Evolutionary conservation across 768 basidiomycete species (phyloP).

Genomic region (Pleurotus ostreatus): DNA sequence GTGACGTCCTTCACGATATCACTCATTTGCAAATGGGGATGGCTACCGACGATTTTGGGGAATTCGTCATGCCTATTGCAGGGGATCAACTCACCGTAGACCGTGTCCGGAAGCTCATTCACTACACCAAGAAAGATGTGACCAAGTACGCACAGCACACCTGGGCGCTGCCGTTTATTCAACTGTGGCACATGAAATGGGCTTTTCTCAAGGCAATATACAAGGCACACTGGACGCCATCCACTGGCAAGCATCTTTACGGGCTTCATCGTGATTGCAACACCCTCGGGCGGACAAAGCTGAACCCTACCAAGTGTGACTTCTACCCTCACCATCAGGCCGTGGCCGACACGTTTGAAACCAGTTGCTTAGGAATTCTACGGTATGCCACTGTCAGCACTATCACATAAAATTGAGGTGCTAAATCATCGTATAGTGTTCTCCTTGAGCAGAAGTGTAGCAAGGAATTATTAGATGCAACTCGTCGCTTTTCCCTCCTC

Average conservation of each 20-base stretch:
- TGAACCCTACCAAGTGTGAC: slow-evolving; percentile 13
- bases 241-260: not conserved
- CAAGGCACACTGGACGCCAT: slow-evolving; percentile 10
- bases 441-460: too few relatives aligned
- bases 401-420: too few relatives aligned
- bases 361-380: slow-evolving; percentile 2
- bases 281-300: slow-evolving; percentile 6
- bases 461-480: too few relatives aligned
- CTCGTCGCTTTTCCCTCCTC: too few relatives aligned
- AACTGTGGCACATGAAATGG: slow-evolving; percentile 19
- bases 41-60: not conserved
- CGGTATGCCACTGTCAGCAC: slow-evolving; percentile 4
- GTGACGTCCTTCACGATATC: slow-evolving; percentile 10
- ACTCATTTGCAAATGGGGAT: slow-evolving; percentile 11
- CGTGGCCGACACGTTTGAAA: slow-evolving; percentile 13
- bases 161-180: slow-evolving; percentile 17
- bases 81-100: slow-evolving; percentile 18
- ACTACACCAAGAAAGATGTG: slow-evolving; percentile 8
- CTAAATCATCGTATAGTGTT: too few relatives aligned
- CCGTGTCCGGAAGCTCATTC: slow-evolving; percentile 10
- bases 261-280: slow-evolving; percentile 10
- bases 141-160: slow-evolving; percentile 5
- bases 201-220: slow-evolving; percentile 13
- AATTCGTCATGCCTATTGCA: slow-evolving; percentile 11
- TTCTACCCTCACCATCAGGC: slow-evolving; percentile 15